A percentile compares a stretch with the other conserved stretches of the same genome.
phyloP scores from a whole-genome alignment of 1,284 basidiomycete genomes.

The Microbotryomycetes sp. region DNA sequence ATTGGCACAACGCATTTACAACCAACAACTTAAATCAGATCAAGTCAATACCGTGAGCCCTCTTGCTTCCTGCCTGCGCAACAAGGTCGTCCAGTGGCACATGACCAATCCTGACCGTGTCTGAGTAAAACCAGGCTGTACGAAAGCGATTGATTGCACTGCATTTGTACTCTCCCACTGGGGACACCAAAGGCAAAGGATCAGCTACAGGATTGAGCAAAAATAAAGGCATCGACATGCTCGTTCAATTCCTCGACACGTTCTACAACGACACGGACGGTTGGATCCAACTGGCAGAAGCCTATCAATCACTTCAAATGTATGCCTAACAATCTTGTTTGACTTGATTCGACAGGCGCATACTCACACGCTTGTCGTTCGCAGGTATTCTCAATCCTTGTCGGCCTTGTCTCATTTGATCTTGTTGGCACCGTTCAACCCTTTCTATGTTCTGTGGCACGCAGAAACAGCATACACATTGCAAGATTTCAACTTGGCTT shows the following conservation, averaged over 20 bases:
- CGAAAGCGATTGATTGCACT: slow-evolving; percentile 81
- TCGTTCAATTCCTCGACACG: slow-evolving; percentile 77
- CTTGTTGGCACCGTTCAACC: slow-evolving; percentile 75
- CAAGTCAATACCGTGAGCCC: slow-evolving; percentile 66
- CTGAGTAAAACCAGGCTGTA: slow-evolving; percentile 51
- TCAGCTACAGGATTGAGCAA: slow-evolving; percentile 14
- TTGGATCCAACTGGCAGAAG: slow-evolving; percentile 87
- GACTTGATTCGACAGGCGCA: too few species aligned
- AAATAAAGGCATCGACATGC: slow-evolving; percentile 61
- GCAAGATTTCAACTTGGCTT: slow-evolving; percentile 60
- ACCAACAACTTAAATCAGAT: slow-evolving; percentile 59
- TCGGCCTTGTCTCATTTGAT: slow-evolving; percentile 73
- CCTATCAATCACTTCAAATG: slow-evolving; percentile 73
- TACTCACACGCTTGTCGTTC: slow-evolving; percentile 39
- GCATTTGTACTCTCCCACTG: slow-evolving; percentile 42
- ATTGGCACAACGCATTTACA: slow-evolving; percentile 61
- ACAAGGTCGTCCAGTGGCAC: not conserved
- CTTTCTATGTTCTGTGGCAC: slow-evolving; percentile 70
- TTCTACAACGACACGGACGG: slow-evolving; percentile 88
- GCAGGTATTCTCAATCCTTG: slow-evolving; percentile 57
- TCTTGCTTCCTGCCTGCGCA: not conserved
- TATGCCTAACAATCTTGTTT: slow-evolving; percentile 52
- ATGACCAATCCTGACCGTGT: not conserved
- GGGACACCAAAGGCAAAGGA: slow-evolving; percentile 4
- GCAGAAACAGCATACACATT: slow-evolving; percentile 82